A percentile compares a stretch with the other conserved stretches of the same genome.
These are phyloP conservation scores for Cryphonectria nitschkei DNA, from an alignment of 2,329 filamentous ascomycete species.

Conservation along the genomic window DNA sequence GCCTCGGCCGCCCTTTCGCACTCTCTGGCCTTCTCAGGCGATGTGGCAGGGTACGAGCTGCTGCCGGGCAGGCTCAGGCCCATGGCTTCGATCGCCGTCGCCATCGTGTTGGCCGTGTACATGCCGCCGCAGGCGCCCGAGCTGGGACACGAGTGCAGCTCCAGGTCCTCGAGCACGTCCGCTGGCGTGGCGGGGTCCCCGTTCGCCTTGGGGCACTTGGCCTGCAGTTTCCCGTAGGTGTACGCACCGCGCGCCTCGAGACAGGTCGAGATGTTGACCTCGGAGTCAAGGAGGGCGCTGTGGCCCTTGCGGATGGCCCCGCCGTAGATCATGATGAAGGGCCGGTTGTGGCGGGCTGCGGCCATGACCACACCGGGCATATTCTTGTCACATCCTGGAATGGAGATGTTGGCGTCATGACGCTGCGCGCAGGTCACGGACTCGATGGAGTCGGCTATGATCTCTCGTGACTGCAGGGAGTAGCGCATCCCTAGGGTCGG, in stretches of 20 bases:
- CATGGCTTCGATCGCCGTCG: constrained; percentile 72
- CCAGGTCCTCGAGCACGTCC: constrained; percentile 90
- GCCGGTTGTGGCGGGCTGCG: constrained; percentile 86
- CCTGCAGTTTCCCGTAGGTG: constrained; percentile 75
- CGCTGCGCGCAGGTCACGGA: constrained; percentile 90
- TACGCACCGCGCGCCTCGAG: constrained; percentile 88
- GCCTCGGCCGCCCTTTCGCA: constrained; percentile 73
- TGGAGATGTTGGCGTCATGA: constrained; percentile 90
- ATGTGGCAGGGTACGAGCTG: constrained; percentile 78
- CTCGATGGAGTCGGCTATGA: constrained; percentile 94
- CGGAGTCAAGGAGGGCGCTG: constrained; percentile 72
- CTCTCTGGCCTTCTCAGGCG: constrained; percentile 71
- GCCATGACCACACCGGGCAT: constrained; percentile 95
- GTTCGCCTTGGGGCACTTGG: constrained; percentile 62
- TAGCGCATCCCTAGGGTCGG: constrained; percentile 78
- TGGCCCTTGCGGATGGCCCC: constrained; percentile 90
- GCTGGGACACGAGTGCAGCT: constrained; percentile 86
- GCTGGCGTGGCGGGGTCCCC: constrained; percentile 67
- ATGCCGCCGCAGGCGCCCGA: constrained; percentile 85
- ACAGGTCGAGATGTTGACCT: constrained; percentile 86
- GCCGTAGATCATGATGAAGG: constrained; percentile 94
- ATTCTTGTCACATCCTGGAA: constrained; percentile 96
- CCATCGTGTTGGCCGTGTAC: constrained; percentile 80
- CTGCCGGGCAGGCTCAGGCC: constrained; percentile 82
- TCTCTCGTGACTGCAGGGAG: constrained; percentile 85